Evolutionary conservation across 495 filamentous ascomycete species (phyloP).

Genomic region (Penicillium maclennaniae): DNA sequence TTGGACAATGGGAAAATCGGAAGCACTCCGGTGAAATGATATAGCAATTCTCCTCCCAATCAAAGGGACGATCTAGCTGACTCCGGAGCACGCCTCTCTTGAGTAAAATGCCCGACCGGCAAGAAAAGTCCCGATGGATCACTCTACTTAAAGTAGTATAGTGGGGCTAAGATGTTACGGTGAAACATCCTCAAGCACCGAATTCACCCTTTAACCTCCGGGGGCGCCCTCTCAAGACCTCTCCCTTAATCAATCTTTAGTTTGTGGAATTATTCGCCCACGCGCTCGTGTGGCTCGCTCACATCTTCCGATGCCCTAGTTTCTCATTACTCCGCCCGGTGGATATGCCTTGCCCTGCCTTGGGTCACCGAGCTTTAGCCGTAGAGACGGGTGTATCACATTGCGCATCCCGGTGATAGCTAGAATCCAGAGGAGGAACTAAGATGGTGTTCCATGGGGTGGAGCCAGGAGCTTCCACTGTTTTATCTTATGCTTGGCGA

Average conservation of each 20-base stretch:
- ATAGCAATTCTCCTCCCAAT: background rate
- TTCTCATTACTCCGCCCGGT: background rate
- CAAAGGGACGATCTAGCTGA: constrained; percentile 7
- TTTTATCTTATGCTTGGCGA: background rate
- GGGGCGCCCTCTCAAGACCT: background rate
- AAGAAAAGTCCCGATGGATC: background rate
- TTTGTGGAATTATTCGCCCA: constrained; percentile 4
- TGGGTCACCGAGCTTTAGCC: background rate
- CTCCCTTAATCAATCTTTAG: constrained; percentile 10
- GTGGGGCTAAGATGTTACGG: constrained; percentile 15
- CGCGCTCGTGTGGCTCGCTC: background rate
- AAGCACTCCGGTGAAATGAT: background rate
- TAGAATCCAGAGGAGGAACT: constrained; percentile 3
- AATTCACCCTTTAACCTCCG: constrained; percentile 7
- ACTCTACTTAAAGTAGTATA: constrained; percentile 8
- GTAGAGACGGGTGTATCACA: background rate
- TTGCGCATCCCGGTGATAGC: background rate
- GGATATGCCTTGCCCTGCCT: background rate
- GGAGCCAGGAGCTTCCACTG: background rate
- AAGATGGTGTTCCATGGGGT: background rate
- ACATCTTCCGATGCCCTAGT: background rate
- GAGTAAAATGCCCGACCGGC: constrained; percentile 11
- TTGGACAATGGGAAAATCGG: background rate
- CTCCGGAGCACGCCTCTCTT: constrained; percentile 10
- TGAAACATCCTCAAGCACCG: constrained; percentile 24